Evolutionary conservation across 306 rosid genomes (phyloP).

Genomic region (Ceratonia siliqua): DNA sequence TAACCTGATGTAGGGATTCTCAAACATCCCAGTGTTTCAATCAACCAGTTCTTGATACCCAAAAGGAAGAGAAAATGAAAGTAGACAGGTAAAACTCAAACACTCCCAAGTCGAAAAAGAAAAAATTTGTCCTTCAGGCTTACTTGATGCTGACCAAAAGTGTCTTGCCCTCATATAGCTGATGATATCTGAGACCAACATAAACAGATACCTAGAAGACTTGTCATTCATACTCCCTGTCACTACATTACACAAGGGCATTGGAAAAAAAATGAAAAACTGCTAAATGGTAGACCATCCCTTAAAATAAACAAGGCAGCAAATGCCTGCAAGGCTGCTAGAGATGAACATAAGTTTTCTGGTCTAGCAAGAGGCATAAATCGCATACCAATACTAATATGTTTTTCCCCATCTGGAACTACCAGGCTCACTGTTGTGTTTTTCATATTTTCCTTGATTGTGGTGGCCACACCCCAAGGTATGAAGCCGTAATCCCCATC

Average conservation of each 20-base stretch:
- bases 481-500: background rate
- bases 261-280: constrained; percentile 19
- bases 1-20: background rate
- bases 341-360: constrained; percentile 15
- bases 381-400: background rate
- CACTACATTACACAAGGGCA: constrained; percentile 17
- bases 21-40: background rate
- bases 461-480: background rate
- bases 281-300: constrained; percentile 11
- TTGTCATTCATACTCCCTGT: background rate
- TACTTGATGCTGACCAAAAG: constrained; percentile 29
- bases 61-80: background rate
- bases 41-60: background rate
- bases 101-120: background rate
- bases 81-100: background rate
- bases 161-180: constrained; percentile 32
- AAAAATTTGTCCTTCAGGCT: background rate
- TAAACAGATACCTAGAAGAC: constrained; percentile 29
- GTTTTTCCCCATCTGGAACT: background rate
- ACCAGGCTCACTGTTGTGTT: background rate
- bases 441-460: background rate
- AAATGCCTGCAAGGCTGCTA: constrained; percentile 22
- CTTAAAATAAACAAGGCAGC: constrained; percentile 17
- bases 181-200: constrained; percentile 15
- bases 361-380: background rate